phyloP scores from a whole-genome alignment of 306 rosid genomes.

The Medicago ruthenica region DNA sequence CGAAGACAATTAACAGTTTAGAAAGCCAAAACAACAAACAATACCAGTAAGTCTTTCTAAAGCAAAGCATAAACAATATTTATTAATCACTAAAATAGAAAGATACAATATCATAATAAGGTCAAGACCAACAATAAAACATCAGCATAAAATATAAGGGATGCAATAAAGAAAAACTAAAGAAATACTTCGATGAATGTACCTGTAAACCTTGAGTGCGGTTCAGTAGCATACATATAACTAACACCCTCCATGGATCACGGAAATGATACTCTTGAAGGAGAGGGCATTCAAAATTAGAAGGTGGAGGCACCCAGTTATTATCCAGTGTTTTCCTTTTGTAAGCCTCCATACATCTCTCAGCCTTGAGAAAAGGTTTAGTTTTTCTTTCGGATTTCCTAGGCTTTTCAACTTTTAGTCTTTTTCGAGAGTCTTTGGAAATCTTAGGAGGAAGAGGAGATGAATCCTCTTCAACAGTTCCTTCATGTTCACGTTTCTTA shows the following conservation, averaged over 20 bases:
- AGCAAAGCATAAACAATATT: background rate
- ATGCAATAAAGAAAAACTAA: background rate
- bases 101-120: background rate
- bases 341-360: conserved; percentile 62
- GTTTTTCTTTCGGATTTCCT: background rate
- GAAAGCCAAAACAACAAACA: background rate
- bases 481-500: background rate
- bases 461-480: background rate
- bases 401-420: too few relatives aligned
- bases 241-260: conserved; percentile 84
- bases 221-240: conserved; percentile 76
- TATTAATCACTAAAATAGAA: background rate
- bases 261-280: conserved; percentile 69
- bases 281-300: too few relatives aligned
- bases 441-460: background rate
- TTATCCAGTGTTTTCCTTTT: conserved; percentile 55
- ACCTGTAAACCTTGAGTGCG: conserved; percentile 66
- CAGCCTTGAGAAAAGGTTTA: conserved; percentile 39
- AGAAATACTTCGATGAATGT: background rate
- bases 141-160: background rate
- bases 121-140: background rate
- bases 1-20: background rate
- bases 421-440: background rate
- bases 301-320: conserved; percentile 75
- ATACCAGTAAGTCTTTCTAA: background rate